phyloP scores from a whole-genome alignment of 2,329 filamentous ascomycete species.

The Pestalotiopsis sp. region DNA sequence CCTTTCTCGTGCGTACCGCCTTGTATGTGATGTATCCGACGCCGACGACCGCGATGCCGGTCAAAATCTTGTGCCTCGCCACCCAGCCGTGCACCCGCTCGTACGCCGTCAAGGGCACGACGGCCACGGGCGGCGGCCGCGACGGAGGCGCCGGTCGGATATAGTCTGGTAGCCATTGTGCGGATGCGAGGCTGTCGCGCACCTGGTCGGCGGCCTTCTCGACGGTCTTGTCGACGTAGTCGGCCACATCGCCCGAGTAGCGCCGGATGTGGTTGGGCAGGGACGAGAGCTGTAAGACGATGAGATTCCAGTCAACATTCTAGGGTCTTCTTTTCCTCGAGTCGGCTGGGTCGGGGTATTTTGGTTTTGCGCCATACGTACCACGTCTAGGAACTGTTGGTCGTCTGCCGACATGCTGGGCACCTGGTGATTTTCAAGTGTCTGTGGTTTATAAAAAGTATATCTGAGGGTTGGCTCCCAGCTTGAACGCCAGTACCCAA shows the following conservation, averaged over 20 bases:
- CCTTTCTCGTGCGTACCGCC: conserved; percentile 52
- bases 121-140: conserved; percentile 38
- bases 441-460: not conserved
- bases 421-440: not conserved
- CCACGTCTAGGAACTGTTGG: conserved; percentile 76
- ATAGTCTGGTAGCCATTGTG: conserved; percentile 73
- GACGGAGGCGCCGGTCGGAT: conserved; percentile 62
- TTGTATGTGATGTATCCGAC: conserved; percentile 66
- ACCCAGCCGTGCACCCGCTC: conserved; percentile 73
- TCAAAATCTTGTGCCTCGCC: conserved; percentile 70
- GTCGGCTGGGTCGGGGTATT: not conserved
- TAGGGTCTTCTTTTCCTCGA: not conserved
- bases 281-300: conserved; percentile 47
- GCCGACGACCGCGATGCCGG: conserved; percentile 71
- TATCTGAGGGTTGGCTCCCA: not conserved
- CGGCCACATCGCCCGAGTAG: conserved; percentile 74
- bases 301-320: not conserved
- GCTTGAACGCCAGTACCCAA: not conserved
- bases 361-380: conserved; percentile 43
- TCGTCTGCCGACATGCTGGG: conserved; percentile 76
- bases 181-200: conserved; percentile 68
- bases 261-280: conserved; percentile 66
- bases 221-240: conserved; percentile 80
- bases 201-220: conserved; percentile 74
- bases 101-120: conserved; percentile 36